Evolutionary conservation across 148 eudicot species (phyloP), one percentile per base, ranked within the genome.

Genomic region (Persicaria tinctoria): DNA sequence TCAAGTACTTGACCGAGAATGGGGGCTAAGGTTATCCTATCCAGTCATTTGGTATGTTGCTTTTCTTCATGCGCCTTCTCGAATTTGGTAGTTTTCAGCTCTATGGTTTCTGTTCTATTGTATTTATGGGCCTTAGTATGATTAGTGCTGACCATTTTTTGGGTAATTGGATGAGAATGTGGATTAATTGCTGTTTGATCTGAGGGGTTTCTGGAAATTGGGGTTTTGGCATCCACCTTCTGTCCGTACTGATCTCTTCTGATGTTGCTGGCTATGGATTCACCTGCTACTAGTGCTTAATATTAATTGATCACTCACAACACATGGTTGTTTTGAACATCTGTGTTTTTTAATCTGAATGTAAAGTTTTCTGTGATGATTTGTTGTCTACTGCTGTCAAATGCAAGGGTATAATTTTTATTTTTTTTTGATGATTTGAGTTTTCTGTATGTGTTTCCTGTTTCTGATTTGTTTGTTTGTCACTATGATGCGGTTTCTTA

Each of bases 1-100:
- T 23, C 27, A 23, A 23, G 27, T 23, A 23, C 27, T 23, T 23
- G 27, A 23, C 97, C 44, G 72, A 51, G 5, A 79, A 92, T 70
- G 93, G 93, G 17, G 90, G 27, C 98, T 76, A 92, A 86, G 85
- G 93, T 92, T 73, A 89, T 94, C 54, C 89, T 94, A 59, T 82
- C 96, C 64, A 83, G 87, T 77, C 98, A 94, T 73, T 83, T 93
- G 85, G 98, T 90, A 75, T 27, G 80, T 51, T 38, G 62, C 6
- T 6, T 68, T 75, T 74, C 60, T 48, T 16, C 48, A 6, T 23
- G 27, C 27, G 27, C 27, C 27, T 23, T 23, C 27, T 23, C 27
- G 27, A 23, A 23, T 23, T 23, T 23, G 27, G 27, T 23, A 23
- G 27, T 23, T 23, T 23, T 23, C 27, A 23, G 27, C 27, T 23